These are phyloP conservation scores for Solanum pinnatisectum DNA, from an alignment of 257 asterid species.

Conservation along the genomic window DNA sequence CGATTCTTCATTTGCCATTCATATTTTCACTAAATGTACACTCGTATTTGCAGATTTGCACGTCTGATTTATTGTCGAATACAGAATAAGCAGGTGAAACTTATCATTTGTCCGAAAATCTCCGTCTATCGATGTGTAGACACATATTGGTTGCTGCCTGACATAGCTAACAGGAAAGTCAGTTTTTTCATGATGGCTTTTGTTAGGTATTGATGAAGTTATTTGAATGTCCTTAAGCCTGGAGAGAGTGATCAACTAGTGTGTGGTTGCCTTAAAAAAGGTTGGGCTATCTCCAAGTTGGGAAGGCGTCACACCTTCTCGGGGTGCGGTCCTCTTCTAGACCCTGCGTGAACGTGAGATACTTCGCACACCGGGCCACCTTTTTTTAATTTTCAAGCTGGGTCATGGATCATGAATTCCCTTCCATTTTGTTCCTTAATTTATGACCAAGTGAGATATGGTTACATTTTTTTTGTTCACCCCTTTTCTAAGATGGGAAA, in stretches of 20 bases:
- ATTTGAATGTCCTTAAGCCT: neutral
- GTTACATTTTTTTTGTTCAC: neutral
- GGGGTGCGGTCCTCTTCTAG: neutral
- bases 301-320: neutral
- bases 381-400: neutral
- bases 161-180: constrained; percentile 20
- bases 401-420: neutral
- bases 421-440: neutral
- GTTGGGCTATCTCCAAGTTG: neutral
- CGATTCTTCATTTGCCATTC: neutral
- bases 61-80: neutral
- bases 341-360: neutral
- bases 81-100: neutral
- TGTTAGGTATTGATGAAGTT: neutral
- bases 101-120: neutral
- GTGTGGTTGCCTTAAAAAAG: neutral
- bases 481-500: neutral
- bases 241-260: neutral
- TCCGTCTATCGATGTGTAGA: neutral
- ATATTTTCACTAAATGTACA: neutral
- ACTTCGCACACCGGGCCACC: accelerated
- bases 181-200: constrained; percentile 32
- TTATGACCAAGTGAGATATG: neutral
- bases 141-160: neutral
- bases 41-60: constrained; percentile 6